Percentiles rank a stretch among this genome's conserved stretches.
Evolutionary conservation across 495 filamentous ascomycete species (phyloP).

Genomic region (Cladorrhinum samala): DNA sequence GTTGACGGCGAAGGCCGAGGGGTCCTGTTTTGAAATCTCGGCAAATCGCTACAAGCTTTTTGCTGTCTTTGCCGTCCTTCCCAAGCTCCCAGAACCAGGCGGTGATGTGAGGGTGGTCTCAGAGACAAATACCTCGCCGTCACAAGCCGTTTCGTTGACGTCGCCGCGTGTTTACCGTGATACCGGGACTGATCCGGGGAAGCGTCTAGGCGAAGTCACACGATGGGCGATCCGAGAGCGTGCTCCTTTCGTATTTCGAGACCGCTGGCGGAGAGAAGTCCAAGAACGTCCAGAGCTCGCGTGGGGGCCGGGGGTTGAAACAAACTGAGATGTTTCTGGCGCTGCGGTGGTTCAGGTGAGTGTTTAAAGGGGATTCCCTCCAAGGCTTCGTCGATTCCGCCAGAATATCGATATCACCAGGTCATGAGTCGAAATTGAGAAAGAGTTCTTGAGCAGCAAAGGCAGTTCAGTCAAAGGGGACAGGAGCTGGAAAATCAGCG

Average conservation of each 20-base stretch:
- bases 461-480: constrained; percentile 7
- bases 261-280: not conserved
- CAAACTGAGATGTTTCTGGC: constrained; percentile 3
- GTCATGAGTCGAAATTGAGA: not conserved
- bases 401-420: not conserved
- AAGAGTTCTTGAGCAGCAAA: not conserved
- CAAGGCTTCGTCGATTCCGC: no score
- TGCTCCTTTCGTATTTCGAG: not conserved
- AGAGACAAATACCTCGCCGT: not conserved
- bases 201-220: not conserved
- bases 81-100: no score
- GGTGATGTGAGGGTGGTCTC: not conserved
- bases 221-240: constrained; percentile 1
- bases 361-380: no score
- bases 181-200: not conserved
- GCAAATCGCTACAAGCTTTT: no score
- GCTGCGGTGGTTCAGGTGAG: not conserved
- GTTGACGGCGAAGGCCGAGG: not conserved
- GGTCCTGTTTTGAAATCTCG: not conserved
- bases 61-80: no score
- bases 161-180: not conserved
- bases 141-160: not conserved
- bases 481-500: constrained; percentile 13
- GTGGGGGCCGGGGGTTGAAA: constrained; percentile 3
- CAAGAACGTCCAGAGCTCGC: not conserved